These are phyloP conservation scores for Boeremia lycopersici DNA, from an alignment of 2,329 filamentous ascomycete genomes.

Conservation along the genomic window DNA sequence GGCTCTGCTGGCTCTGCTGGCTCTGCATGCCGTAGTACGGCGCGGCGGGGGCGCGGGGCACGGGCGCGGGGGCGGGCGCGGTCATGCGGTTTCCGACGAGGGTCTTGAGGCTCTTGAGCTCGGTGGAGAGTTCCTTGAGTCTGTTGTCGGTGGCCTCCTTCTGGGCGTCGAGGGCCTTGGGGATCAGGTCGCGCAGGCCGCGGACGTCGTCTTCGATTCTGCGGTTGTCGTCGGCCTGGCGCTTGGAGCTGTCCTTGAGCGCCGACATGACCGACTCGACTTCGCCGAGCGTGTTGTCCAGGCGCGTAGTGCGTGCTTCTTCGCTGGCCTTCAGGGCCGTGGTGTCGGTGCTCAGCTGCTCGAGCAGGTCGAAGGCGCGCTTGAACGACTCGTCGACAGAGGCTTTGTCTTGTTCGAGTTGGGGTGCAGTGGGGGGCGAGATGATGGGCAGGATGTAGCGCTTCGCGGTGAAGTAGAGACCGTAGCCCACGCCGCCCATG, in stretches of 20 bases:
- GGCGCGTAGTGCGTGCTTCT: conserved; percentile 77
- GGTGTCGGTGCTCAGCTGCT: conserved; percentile 91
- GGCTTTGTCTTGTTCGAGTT: conserved; percentile 92
- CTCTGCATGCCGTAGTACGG: conserved; percentile 31
- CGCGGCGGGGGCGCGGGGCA: conserved; percentile 30
- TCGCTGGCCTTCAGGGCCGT: conserved; percentile 86
- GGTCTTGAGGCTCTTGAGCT: conserved; percentile 91
- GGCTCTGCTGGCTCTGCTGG: conserved; percentile 17
- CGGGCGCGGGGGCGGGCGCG: conserved; percentile 29
- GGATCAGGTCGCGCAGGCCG: conserved; percentile 81
- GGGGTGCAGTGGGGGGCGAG: conserved; percentile 89
- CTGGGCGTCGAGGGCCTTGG: conserved; percentile 85
- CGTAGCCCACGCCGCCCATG: conserved; percentile 86
- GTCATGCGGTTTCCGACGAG: conserved; percentile 71
- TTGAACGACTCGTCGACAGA: conserved; percentile 93
- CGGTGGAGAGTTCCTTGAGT: conserved; percentile 81
- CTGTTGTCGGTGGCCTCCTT: conserved; percentile 82
- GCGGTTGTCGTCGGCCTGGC: conserved; percentile 86
- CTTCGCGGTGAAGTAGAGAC: conserved; percentile 82
- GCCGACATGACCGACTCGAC: conserved; percentile 83
- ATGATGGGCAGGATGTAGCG: conserved; percentile 92
- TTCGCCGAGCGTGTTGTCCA: conserved; percentile 81
- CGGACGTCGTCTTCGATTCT: conserved; percentile 86
- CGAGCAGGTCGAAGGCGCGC: conserved; percentile 86
- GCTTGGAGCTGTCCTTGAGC: conserved; percentile 78